Evolutionary conservation across 2,329 filamentous ascomycete species (phyloP).

Genomic region (Hymenoscyphus scutula): DNA sequence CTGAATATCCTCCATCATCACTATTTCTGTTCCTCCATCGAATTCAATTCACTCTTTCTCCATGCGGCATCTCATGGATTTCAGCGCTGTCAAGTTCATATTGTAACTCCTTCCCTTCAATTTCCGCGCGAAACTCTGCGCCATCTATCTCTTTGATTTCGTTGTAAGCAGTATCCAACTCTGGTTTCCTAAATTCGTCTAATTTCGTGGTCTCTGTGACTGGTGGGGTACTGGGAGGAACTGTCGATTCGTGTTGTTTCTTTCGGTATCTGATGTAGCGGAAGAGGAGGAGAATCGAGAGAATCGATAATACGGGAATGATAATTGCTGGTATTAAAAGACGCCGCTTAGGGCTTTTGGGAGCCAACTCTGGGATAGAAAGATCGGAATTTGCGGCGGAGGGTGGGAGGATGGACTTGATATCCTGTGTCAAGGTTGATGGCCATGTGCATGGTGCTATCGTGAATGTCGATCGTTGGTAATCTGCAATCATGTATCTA

Average conservation of each 20-base stretch:
- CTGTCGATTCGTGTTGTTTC: not conserved
- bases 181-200: not conserved
- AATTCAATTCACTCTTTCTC: too few relatives aligned
- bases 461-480: conserved; percentile 42
- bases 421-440: conserved; percentile 17
- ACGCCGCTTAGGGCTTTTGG: not conserved
- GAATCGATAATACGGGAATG: not conserved
- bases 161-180: not conserved
- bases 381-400: not conserved
- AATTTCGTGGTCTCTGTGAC: not conserved
- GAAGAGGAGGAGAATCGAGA: not conserved
- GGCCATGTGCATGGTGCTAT: conserved; percentile 34
- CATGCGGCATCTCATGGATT: not conserved
- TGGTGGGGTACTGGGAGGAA: not conserved
- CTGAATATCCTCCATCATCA: too few relatives aligned
- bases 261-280: not conserved
- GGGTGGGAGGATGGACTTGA: conserved; percentile 22
- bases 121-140: not conserved
- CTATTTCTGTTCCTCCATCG: too few relatives aligned
- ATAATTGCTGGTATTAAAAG: not conserved
- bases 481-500: conserved; percentile 37
- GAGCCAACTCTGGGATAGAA: not conserved
- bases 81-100: not conserved
- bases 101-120: not conserved
- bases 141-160: not conserved